Conservation (phyloP, 495 filamentous ascomycete genomes). For the Hypomontagnella submonticulosa region DNA sequence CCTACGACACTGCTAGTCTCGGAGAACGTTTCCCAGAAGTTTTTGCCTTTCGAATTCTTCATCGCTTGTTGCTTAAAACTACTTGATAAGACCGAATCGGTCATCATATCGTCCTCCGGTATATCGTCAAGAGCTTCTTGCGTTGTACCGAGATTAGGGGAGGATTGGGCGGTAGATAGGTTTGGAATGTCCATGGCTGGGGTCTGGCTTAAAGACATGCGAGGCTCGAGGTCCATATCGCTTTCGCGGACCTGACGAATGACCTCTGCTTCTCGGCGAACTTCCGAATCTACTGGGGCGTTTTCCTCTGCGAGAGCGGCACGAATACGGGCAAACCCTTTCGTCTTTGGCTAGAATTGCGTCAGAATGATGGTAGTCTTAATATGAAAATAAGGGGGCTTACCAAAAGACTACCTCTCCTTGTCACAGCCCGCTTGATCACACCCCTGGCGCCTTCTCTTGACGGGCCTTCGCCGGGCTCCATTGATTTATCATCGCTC, state of each 20-base stretch:
- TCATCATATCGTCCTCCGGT: slow-evolving; percentile 70
- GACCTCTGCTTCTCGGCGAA: slow-evolving; percentile 92
- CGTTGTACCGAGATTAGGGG: slow-evolving; percentile 54
- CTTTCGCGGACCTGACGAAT: slow-evolving; percentile 90
- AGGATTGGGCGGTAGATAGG: slow-evolving; percentile 63
- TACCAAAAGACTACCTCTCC: slow-evolving; percentile 89
- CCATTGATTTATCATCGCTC: slow-evolving; percentile 79
- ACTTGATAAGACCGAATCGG: slow-evolving; percentile 65
- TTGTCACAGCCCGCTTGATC: slow-evolving; percentile 77
- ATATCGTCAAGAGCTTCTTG: slow-evolving; percentile 66
- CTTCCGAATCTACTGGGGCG: slow-evolving; percentile 86
- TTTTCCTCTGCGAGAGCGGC: slow-evolving; percentile 89
- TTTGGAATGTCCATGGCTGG: slow-evolving; percentile 36
- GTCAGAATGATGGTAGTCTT: slow-evolving; percentile 14
- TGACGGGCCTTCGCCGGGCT: slow-evolving; percentile 57
- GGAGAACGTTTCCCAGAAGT: slow-evolving; percentile 84
- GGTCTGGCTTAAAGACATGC: slow-evolving; percentile 37
- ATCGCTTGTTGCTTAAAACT: slow-evolving; percentile 78
- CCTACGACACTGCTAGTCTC: slow-evolving; percentile 61
- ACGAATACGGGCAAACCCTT: slow-evolving; percentile 90
- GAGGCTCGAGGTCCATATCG: slow-evolving; percentile 63
- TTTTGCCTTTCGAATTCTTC: slow-evolving; percentile 74
- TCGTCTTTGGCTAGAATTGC: slow-evolving; percentile 79
- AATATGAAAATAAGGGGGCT: slow-evolving; percentile 43
- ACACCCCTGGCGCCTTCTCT: slow-evolving; percentile 63